Base-by-base conservation (phyloP, 2,329 filamentous ascomycete species). In the Paecilomyces sp. region DNA sequence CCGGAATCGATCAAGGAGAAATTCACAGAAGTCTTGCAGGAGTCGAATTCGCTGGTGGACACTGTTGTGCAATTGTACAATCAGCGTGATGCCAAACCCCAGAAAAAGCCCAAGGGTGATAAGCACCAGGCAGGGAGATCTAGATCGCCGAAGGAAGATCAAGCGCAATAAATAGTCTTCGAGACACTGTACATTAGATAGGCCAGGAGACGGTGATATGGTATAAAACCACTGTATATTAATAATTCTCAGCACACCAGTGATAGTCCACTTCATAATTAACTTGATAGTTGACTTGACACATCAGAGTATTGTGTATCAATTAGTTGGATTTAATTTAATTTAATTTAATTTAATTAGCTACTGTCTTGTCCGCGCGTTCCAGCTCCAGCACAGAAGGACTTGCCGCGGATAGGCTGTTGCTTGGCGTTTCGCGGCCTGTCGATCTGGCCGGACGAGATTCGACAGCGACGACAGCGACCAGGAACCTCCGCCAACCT, bases 11-110 rank as follows among this genome's bases (percentile, higher is more conserved):
- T 66, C 22, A 53, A 58, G 47, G 60, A 58, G 54, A 57, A 60
- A 34, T 65, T 60, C 28, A n/a, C 64, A 7, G 55, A 51, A 1
- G 36, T 69, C 22, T 61, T 64, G 50, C 56, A 59, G 57, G 64
- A 68, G 15, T 62, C 66, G 62, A 55, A 61, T 47, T 41, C 25
- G 34, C 47, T 62, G 59, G 34, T 47, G 41, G 36, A 57, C 7
- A 57, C 41, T 8, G 8, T 47, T 9, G 41, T 47, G 41, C n/a
- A n/a, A 8, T 47, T 47, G 41, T 47, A 8, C 7, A 47, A 47
- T 15, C 4, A 47, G 41, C 41, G 41, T 4, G n/a, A n/a, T 18
- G 18, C 41, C 15, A 47, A 47, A 47, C 18, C n/a, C 6, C 13
- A 18, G 41, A 47, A 18, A 9, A 47, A 47, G n/a, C 9, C 15